Conservation (phyloP, 371 early-diverging fungal genomes). For the Rhizopus microsporus region DNA sequence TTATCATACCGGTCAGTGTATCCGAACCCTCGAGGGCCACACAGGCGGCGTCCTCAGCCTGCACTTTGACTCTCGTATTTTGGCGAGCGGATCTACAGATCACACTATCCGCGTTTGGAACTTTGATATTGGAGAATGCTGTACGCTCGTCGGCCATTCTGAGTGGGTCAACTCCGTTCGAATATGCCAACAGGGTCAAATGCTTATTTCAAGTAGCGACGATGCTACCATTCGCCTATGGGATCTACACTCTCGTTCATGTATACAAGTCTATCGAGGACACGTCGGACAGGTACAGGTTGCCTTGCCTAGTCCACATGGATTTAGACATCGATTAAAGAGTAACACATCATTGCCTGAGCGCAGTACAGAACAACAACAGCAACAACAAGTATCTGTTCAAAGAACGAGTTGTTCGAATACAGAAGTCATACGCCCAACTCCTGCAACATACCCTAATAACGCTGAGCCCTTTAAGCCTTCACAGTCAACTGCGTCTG, state of each 20-base stretch:
- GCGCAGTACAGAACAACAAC: not conserved
- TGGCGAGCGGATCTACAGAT: constrained; percentile 88
- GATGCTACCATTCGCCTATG: constrained; percentile 83
- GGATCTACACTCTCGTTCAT: constrained; percentile 76
- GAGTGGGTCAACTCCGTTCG: constrained; percentile 90
- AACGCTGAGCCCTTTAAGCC: constrained; percentile 4
- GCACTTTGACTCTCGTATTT: constrained; percentile 78
- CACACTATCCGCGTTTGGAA: constrained; percentile 92
- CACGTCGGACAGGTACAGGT: constrained; percentile 84
- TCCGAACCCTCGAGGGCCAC: constrained; percentile 82
- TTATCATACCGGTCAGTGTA: constrained; percentile 85
- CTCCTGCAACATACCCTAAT: constrained; percentile 2
- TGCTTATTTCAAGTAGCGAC: constrained; percentile 80
- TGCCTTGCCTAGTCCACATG: constrained; percentile 46
- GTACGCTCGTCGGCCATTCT: constrained; percentile 79
- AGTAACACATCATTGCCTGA: not conserved
- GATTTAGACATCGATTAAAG: constrained; percentile 44
- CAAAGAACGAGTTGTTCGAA: constrained; percentile 11
- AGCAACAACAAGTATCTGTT: not conserved
- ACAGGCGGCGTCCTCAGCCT: constrained; percentile 86
- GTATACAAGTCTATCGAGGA: constrained; percentile 70
- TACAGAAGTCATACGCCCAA: not conserved
- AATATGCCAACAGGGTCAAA: constrained; percentile 61
- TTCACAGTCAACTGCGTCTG: constrained; percentile 12
- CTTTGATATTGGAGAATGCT: constrained; percentile 77